These are phyloP conservation scores for Fusarium sp. DNA, from an alignment of 2,329 filamentous ascomycete genomes.

Conservation along the genomic window DNA sequence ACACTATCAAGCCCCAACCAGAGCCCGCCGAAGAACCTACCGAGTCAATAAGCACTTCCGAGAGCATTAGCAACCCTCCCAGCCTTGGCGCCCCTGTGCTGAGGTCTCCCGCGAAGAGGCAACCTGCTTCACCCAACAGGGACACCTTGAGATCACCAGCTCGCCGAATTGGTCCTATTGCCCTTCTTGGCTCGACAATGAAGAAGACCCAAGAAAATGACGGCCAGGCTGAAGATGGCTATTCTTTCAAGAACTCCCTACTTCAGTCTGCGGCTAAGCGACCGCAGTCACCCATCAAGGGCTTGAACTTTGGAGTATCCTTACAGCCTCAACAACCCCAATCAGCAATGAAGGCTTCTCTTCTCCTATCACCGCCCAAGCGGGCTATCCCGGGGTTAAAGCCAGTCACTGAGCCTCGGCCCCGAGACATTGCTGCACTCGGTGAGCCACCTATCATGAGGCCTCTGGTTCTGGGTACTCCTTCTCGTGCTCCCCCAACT, in stretches of 20 bases:
- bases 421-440: constrained; percentile 34
- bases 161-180: constrained; percentile 55
- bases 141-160: constrained; percentile 69
- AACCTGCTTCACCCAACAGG: constrained; percentile 64
- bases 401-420: constrained; percentile 49
- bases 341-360: constrained; percentile 59
- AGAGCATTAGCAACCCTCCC: constrained; percentile 50
- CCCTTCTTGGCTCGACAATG: constrained; percentile 52
- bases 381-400: constrained; percentile 54
- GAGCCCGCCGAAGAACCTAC: constrained; percentile 25
- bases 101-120: constrained; percentile 68
- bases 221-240: constrained; percentile 36
- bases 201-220: constrained; percentile 40
- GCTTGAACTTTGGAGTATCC: constrained; percentile 48
- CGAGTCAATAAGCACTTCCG: constrained; percentile 48
- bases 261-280: constrained; percentile 66
- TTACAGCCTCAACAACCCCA: constrained; percentile 48
- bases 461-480: constrained; percentile 52
- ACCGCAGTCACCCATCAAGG: constrained; percentile 59
- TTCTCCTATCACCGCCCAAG: constrained; percentile 66
- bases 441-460: constrained; percentile 54
- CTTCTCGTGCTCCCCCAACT: constrained; percentile 41
- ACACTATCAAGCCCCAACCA: constrained; percentile 25
- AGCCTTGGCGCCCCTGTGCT: constrained; percentile 57
- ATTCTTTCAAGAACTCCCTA: constrained; percentile 59